Evolutionary conservation across 768 basidiomycete genomes (phyloP), one percentile per base, ranked within the genome.

Genomic region (Hydnomerulius pinastri): DNA sequence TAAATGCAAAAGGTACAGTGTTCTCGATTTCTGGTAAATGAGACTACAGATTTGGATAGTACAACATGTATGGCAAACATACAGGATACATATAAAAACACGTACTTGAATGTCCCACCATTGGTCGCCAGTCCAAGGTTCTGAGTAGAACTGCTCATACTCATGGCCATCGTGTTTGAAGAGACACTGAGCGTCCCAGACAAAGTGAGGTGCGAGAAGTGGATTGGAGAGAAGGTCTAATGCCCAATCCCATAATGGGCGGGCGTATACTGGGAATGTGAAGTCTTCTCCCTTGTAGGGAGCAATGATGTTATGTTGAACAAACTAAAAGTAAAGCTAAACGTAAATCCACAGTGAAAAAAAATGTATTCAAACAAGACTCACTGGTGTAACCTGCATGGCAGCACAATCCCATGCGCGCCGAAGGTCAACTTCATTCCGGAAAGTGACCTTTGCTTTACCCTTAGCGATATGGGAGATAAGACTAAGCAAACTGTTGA

Each of bases 101-200:
- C 57, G 23, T 56, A 73, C 73, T 61, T 76, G 71, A 11, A 68
- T 56, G 4, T 71, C 56, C 72, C 72, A 75, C 39, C 61, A 73
- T 6, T 33, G 15, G 21, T 73, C 40, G 0, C 62, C 73, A 4
- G 71, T 71, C 66, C 72, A 73, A 2, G 73, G 72, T 37, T 76
- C 70, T 38, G 67, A 42, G 12, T 64, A 43, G 38, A 72, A 65
- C 0, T 59, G 57, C 13, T 62, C 57, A 44, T 62, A 74, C 2
- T 33, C 2, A 7, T 42, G 30, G 0, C 63, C 64, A 53, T 70
- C 54, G 40, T 60, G 68, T 30, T 59, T 65, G 50, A 50, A 74
- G 3, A 56, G 33, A 6, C 43, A 49, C 21, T 62, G 36, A 3
- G 69, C 69, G 64, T 72, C 66, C 68, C 71, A 73, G 20, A 57